These are phyloP conservation scores for Solanum chilense DNA, from an alignment of 257 asterid genomes.

Conservation along the genomic window DNA sequence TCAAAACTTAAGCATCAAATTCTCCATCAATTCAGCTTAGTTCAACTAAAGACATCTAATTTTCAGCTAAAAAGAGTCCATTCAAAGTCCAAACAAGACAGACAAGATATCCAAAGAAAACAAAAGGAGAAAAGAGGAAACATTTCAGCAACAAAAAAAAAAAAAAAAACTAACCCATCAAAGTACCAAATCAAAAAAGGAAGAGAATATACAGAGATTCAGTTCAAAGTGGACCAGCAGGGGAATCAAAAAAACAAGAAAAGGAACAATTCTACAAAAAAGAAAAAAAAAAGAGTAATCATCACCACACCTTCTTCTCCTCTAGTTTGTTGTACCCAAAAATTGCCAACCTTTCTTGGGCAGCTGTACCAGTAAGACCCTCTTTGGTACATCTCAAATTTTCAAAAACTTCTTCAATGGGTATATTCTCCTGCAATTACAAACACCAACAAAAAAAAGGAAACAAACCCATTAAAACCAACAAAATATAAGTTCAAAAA, in stretches of 20 bases:
- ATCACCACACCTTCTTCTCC: constrained; percentile 73
- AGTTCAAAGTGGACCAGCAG: not conserved
- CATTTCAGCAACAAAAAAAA: not conserved
- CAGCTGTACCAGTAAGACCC: constrained; percentile 70
- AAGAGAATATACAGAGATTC: not conserved
- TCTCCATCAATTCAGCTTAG: not conserved
- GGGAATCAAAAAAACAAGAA: not conserved
- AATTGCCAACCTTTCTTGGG: constrained; percentile 83
- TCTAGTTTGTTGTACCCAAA: constrained; percentile 97
- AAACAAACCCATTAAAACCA: not conserved
- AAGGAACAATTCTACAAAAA: not conserved
- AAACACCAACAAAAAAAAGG: constrained; percentile 3
- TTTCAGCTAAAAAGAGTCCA: not conserved
- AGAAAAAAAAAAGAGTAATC: not conserved
- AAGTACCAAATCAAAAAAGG: not conserved
- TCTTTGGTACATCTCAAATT: constrained; percentile 89
- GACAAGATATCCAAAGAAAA: not conserved
- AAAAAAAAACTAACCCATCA: not conserved
- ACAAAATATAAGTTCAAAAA: not conserved
- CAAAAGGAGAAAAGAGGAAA: not conserved
- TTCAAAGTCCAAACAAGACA: not conserved
- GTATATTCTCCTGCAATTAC: constrained; percentile 75
- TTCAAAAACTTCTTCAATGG: constrained; percentile 92
- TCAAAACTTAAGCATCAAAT: not conserved
- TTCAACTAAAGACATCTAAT: not conserved